Base-by-base conservation (phyloP, 148 eudicot species). In the Bassia scoparia region DNA sequence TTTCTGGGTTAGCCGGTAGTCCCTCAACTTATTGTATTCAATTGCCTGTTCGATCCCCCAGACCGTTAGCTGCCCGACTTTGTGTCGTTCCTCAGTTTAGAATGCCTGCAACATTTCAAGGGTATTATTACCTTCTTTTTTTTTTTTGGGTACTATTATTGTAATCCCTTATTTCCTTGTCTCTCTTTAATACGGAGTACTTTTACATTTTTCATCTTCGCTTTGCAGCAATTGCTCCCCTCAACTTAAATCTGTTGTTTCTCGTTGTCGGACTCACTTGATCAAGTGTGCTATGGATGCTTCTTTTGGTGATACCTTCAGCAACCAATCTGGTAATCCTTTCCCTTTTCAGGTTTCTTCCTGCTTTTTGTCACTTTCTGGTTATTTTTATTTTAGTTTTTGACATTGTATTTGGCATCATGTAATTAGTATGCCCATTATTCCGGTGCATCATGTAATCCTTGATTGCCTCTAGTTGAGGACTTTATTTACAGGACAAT, bases 251-350 rank as follows among this genome's bases (percentile, higher is more conserved):
- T 79, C 71, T 79, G 79, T 73, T 73, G 67, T 50, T 54, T 48
- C 43, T 59, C 54, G 58, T 61, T 75, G 55, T 33, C 83, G 75
- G 24, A 68, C 54, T 59, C 70, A 35, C 21, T 73, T 69, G 66
- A 59, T 86, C 50, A 85, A 68, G 61, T 84, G 88, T 80, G 84
- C 94, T 60, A 87, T 89, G 98, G 96, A 89, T 86, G 88, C 96
- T 78, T 81, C 94, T 5, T 90, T 79, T 80, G 92, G 94, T 20
- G 88, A 87, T 81, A 64, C 86, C 70, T 53, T 82, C 35, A 80
- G 86, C 76, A 87, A 77, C 64, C 76, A 87, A 68, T 55, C 83
- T 52, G 96, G 96, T 89, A 86, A 76, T 72, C 49, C 3, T 66
- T 44, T 24, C 38, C 10, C 64, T 35, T 60, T 46, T 69, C 6